Evolutionary conservation across 176 grass and related monocot genomes (phyloP), one percentile per base, ranked within the genome.

Genomic region (Chrysopogon serrulatus): DNA sequence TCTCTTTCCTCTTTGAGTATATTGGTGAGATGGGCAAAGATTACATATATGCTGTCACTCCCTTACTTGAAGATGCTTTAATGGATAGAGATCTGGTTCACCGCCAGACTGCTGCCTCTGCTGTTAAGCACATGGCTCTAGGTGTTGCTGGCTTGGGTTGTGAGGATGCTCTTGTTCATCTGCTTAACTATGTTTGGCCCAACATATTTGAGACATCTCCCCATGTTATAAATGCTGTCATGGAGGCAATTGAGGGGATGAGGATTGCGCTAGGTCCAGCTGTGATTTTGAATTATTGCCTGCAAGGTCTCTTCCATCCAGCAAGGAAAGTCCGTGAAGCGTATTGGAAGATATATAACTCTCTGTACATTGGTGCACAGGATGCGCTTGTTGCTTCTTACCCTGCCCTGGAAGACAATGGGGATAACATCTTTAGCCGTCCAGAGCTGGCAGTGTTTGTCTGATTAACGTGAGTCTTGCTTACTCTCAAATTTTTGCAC

Each of bases 271-370:
- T 98, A 63, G 96, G 96, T 71, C 60, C 96, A 42, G 93, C 93
- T 71, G 85, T 95, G 30, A 80, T 98, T 88, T 65, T 95, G 48
- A 98, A 98, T 56, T 98, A 95, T 79, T 98, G 93, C 49, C 91
- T 98, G 41, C 96, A 98, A 87, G 96, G 96, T 11, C 79, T 98
- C 54, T 98, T 98, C 82, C 96, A 98, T 82, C 96, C 96, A 53
- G 87, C 96, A 49, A 91, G 96, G 67, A 98, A 95, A 91, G 93
- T 98, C 57, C 87, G 96, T 13, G 93, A 95, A 87, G 96, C 93
- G 37, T 98, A 98, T 80, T 98, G 96, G 93, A 98, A 93, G 87
- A 98, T 98, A 37, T 98, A 98, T 73, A 98, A 98, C 69, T 98
- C 96, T 0, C 77, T 95, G 8, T 98, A 98, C 31, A 98, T 98